Evolutionary conservation across 306 rosid species (phyloP).

Genomic region (Gillenia trifoliata): DNA sequence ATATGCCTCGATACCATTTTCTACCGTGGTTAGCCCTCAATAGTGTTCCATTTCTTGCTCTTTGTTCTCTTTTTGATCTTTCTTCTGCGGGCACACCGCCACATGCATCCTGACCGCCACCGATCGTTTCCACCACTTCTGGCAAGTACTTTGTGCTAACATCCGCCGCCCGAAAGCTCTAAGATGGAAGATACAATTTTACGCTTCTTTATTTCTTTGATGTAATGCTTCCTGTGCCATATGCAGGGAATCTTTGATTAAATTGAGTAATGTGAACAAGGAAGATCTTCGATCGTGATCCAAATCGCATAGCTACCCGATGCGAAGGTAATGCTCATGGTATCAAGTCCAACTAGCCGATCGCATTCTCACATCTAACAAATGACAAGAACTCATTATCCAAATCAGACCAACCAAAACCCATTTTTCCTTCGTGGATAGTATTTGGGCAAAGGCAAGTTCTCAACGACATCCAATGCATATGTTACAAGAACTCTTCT

Average conservation of each 20-base stretch:
- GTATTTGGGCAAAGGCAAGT: slow-evolving; percentile 12
- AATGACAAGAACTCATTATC: slow-evolving; percentile 19
- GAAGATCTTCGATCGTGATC: slow-evolving; percentile 56
- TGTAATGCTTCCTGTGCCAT: slow-evolving; percentile 35
- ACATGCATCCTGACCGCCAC: neutral
- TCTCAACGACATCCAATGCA: slow-evolving; percentile 8
- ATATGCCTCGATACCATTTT: too few relatives aligned
- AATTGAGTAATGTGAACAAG: slow-evolving; percentile 1
- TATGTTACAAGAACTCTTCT: slow-evolving; percentile 48
- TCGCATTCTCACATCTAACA: slow-evolving; percentile 37
- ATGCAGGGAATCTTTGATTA: too few relatives aligned
- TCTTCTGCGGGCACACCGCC: neutral
- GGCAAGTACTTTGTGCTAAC: neutral
- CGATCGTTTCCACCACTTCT: slow-evolving; percentile 16
- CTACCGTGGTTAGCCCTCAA: too few relatives aligned
- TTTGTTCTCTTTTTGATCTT: neutral
- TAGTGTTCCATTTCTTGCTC: neutral
- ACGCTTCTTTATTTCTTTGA: slow-evolving; percentile 4
- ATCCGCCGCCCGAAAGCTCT: slow-evolving; percentile 26
- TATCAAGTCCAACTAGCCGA: slow-evolving; percentile 36
- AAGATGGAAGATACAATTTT: slow-evolving; percentile 34
- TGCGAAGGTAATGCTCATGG: slow-evolving; percentile 40
- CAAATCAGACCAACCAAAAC: slow-evolving; percentile 10
- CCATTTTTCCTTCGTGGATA: slow-evolving; percentile 29
- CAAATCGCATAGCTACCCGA: slow-evolving; percentile 56